Conservation (phyloP, 306 rosid genomes). For the Gillenia trifoliata region DNA sequence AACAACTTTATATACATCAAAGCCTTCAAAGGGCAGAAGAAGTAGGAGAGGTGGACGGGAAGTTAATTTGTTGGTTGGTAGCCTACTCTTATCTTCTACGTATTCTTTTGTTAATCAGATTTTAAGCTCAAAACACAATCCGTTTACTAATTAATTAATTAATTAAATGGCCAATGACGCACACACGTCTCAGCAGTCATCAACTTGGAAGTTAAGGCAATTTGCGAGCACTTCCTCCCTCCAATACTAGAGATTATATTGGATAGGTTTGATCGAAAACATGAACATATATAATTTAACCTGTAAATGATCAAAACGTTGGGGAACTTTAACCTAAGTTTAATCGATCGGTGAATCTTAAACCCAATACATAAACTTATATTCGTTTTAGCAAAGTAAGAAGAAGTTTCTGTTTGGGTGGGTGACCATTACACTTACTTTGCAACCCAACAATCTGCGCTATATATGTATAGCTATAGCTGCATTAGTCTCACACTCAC, state of each 20-base stretch:
- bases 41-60: constrained; percentile 46
- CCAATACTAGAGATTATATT: not conserved
- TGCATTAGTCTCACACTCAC: not conserved
- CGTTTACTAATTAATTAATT: not conserved
- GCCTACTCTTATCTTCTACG: constrained; percentile 52
- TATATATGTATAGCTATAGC: not conserved
- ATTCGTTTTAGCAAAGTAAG: not conserved
- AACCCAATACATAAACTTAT: not conserved
- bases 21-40: constrained; percentile 21
- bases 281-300: no score
- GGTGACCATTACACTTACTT: not conserved
- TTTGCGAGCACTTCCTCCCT: not conserved
- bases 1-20: not conserved
- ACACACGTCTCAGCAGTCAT: not conserved
- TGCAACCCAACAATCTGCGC: not conserved
- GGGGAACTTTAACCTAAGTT: not conserved
- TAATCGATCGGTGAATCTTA: not conserved
- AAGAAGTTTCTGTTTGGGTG: not conserved
- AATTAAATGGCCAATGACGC: not conserved
- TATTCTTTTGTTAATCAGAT: constrained; percentile 8
- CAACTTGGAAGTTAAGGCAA: not conserved
- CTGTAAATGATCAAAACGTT: not conserved
- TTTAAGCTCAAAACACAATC: constrained; percentile 11
- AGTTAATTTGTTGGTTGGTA: constrained; percentile 53
- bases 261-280: no score